Evolutionary conservation across 352 stramenopile genomes (phyloP).

Genomic region (Globisporangium rhizosaccharum): DNA sequence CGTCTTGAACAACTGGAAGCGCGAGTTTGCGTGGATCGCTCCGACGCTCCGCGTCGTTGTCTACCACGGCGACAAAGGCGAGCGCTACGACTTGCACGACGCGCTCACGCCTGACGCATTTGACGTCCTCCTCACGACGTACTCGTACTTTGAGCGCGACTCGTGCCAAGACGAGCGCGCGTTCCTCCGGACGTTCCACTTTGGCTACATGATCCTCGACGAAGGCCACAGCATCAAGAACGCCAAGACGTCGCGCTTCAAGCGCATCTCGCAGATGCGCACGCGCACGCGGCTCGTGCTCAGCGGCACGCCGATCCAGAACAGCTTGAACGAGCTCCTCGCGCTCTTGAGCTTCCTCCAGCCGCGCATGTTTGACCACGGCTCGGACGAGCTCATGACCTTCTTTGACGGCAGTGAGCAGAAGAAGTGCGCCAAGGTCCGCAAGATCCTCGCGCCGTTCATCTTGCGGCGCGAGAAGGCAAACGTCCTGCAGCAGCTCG

Average conservation of each 20-base stretch:
- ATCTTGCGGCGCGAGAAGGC: slow-evolving; percentile 95
- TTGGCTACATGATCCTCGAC: slow-evolving; percentile 93
- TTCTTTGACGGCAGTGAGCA: slow-evolving; percentile 82
- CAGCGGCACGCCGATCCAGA: slow-evolving; percentile 88
- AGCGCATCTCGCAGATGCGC: slow-evolving; percentile 77
- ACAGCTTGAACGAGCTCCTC: slow-evolving; percentile 85
- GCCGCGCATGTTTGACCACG: slow-evolving; percentile 87
- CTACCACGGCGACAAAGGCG: slow-evolving; percentile 73
- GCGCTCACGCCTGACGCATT: slow-evolving; percentile 45
- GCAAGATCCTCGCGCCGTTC: slow-evolving; percentile 95
- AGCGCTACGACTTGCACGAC: slow-evolving; percentile 52
- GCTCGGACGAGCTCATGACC: slow-evolving; percentile 68
- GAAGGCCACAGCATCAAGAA: slow-evolving; percentile 94
- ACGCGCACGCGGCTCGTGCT: slow-evolving; percentile 71
- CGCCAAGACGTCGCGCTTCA: slow-evolving; percentile 85
- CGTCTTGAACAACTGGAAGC: slow-evolving; percentile 91
- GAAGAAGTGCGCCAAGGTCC: slow-evolving; percentile 81
- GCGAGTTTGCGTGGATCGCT: slow-evolving; percentile 91
- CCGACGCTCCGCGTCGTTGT: slow-evolving; percentile 84
- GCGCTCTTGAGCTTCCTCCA: slow-evolving; percentile 90
- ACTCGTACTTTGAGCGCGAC: slow-evolving; percentile 90
- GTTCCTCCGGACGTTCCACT: slow-evolving; percentile 71
- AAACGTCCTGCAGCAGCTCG: slow-evolving; percentile 92
- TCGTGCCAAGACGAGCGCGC: slow-evolving; percentile 74
- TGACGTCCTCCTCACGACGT: slow-evolving; percentile 89